Base-by-base conservation (phyloP, 2,329 filamentous ascomycete genomes). In the Aspergillus ochraceus region DNA sequence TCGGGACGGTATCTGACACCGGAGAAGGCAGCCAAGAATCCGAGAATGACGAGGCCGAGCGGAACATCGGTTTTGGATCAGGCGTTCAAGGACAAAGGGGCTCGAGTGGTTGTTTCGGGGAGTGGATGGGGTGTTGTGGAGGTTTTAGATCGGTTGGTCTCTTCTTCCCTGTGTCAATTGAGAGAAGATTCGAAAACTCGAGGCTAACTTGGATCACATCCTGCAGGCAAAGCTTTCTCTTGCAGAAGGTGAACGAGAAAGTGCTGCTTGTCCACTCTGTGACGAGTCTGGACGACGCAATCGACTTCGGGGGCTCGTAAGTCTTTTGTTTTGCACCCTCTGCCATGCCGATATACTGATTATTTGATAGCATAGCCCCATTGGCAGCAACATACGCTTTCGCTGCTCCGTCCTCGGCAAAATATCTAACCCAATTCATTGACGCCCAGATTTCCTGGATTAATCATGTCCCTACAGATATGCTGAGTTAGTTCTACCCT, bases 401-500 rank as follows among this genome's bases (percentile, higher is more conserved):
- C 67, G 80, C 80, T 10, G 74, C 75, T 22, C 75, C 80, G 0
- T 62, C 75, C 1, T 74, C 81, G 2, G 83, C 80, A 17, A 88
- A 88, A 68, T 89, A 88, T 62, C 76, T 88, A 4, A 77, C 79
- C 8, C 84, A 88, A 63, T 86, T 84, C 69, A 73, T 88, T 39
- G 66, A 77, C 9, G 76, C 84, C 2, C 74, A 81, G 12, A 68
- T 80, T 0, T 81, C 82, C 0, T 84, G 82, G 67, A 74, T 85
- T 57, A 88, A 88, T 68, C 81, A 86, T 55, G 78, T 88, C 6
- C 86, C 86, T 0, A 62, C 74, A 2, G 78, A 83, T 36, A 73
- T 88, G 2, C 79, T 88, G 4, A 66, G 80, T 69, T 70, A 70
- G 55, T 71, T 4, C 12, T 14, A 6, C 12, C 11, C 32, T 12